These are phyloP conservation scores for Hippophae gyantsensis DNA, from an alignment of 306 rosid species.

Conservation along the genomic window DNA sequence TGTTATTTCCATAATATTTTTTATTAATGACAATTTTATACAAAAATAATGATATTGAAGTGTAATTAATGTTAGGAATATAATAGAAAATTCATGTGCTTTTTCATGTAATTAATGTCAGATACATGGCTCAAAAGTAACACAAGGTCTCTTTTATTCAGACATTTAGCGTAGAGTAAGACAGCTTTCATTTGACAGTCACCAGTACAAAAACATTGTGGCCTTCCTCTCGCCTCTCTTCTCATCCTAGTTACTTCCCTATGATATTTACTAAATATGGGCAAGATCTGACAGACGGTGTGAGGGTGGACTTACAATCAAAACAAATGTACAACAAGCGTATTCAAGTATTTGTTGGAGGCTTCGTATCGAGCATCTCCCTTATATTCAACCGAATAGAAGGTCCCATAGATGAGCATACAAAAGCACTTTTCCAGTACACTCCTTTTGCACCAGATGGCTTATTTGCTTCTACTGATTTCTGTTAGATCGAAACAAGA, in stretches of 20 bases:
- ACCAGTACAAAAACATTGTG: too few species aligned
- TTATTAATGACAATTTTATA: too few species aligned
- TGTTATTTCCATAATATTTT: too few species aligned
- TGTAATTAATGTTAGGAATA: too few species aligned
- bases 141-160: too few species aligned
- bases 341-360: constrained; percentile 36
- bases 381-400: constrained; percentile 69
- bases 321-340: constrained; percentile 47
- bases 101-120: too few species aligned
- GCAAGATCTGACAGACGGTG: constrained; percentile 26
- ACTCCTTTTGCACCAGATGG: constrained; percentile 94
- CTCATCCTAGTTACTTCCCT: constrained; percentile 31
- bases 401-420: constrained; percentile 98
- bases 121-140: too few species aligned
- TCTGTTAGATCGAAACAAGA: constrained; percentile 37
- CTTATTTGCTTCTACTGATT: constrained; percentile 81
- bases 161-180: too few species aligned
- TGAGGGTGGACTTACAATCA: constrained; percentile 22
- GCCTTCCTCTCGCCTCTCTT: constrained; percentile 1
- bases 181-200: too few species aligned
- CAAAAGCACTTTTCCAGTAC: constrained; percentile 88
- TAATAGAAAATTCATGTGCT: too few species aligned
- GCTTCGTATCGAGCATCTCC: constrained; percentile 87
- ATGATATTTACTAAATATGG: constrained; percentile 32
- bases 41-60: too few species aligned